These are phyloP conservation scores for Paecilomyces formosus DNA, from an alignment of 2,329 filamentous ascomycete genomes.

Conservation along the genomic window DNA sequence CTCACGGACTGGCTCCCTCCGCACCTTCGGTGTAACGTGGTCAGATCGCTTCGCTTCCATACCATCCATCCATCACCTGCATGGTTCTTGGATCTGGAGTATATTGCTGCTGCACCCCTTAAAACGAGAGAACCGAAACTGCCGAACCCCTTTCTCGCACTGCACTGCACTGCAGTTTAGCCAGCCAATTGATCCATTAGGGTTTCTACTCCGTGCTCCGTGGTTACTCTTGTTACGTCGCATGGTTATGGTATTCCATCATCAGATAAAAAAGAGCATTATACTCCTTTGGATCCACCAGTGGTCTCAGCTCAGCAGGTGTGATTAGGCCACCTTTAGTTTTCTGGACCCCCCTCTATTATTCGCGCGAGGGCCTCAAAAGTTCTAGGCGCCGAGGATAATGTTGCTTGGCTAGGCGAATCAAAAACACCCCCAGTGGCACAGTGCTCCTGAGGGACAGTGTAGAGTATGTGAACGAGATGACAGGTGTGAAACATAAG, in stretches of 20 bases:
- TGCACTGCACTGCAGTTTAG: background rate
- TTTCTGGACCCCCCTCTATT: background rate
- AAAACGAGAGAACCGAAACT: background rate
- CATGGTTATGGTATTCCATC: background rate
- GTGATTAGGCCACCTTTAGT: background rate
- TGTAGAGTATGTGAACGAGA: background rate
- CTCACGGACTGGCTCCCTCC: background rate
- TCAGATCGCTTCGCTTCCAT: background rate
- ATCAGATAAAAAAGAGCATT: background rate
- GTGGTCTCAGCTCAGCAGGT: background rate
- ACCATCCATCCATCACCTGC: background rate
- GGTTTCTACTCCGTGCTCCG: background rate
- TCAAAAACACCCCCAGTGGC: background rate
- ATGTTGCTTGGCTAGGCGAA: background rate
- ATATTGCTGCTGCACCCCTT: background rate
- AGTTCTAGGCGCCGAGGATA: background rate
- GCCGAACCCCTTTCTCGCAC: background rate
- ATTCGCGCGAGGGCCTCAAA: background rate
- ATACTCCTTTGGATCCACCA: background rate
- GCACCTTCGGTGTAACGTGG: background rate
- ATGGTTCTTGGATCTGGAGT: background rate
- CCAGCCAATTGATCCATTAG: background rate
- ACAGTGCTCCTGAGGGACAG: background rate
- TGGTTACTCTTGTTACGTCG: background rate
- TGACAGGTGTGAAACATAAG: background rate